A percentile compares a stretch with the other conserved stretches of the same genome.
Evolutionary conservation across 139 green algal species (phyloP).

Genomic region (Eudorina sp.): DNA sequence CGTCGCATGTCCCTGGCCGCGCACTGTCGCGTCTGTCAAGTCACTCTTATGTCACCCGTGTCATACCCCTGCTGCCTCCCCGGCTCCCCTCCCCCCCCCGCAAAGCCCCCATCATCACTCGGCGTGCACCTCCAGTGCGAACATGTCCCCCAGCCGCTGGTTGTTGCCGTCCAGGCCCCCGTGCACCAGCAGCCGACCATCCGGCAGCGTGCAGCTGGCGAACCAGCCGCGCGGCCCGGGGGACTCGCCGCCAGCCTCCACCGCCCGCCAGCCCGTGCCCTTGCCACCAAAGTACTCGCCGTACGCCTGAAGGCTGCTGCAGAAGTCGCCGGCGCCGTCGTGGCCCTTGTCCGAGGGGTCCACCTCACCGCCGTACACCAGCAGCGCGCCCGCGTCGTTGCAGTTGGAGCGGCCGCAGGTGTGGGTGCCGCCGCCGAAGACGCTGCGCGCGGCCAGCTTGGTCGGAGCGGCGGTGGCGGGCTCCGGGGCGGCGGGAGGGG

Average conservation of each 20-base stretch:
- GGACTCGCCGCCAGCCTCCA: slow-evolving; percentile 23
- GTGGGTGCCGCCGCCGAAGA: slow-evolving; percentile 62
- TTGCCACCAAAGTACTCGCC: background rate
- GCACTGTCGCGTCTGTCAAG: too few species aligned
- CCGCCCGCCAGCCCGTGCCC: slow-evolving; percentile 30
- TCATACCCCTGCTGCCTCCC: too few species aligned
- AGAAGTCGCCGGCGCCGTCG: slow-evolving; percentile 67
- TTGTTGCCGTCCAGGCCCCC: slow-evolving; percentile 64
- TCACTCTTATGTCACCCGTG: too few species aligned
- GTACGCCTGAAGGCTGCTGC: slow-evolving; percentile 8
- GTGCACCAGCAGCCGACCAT: slow-evolving; percentile 58
- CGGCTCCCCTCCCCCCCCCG: too few species aligned
- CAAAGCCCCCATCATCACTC: background rate
- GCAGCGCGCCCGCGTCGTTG: slow-evolving; percentile 25
- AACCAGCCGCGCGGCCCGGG: slow-evolving; percentile 67
- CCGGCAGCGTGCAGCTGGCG: slow-evolving; percentile 29
- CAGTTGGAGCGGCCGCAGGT: slow-evolving; percentile 38
- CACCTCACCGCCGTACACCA: slow-evolving; percentile 74
- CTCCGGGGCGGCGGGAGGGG: background rate
- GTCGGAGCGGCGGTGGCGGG: background rate
- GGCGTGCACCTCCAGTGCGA: slow-evolving; percentile 11
- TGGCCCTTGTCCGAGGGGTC: slow-evolving; percentile 69
- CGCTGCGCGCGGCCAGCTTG: slow-evolving; percentile 51
- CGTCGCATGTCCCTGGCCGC: too few species aligned
- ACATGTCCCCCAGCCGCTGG: slow-evolving; percentile 66